These are phyloP conservation scores for Calycina herbarum DNA, from an alignment of 2,329 filamentous ascomycete genomes.

Conservation along the genomic window DNA sequence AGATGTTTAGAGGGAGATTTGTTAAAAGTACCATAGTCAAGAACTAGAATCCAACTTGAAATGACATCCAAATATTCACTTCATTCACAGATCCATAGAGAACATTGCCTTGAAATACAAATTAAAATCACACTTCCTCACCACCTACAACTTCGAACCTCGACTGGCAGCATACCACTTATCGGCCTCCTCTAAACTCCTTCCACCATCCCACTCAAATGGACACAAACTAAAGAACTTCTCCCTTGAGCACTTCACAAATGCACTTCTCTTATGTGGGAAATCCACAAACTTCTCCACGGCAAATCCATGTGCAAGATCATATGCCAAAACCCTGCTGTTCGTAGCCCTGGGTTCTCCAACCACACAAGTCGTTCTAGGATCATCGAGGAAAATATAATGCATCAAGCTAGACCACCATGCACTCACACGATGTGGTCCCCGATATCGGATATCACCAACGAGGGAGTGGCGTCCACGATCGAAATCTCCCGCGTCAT, in stretches of 20 bases:
- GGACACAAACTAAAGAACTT: constrained; percentile 48
- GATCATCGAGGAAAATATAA: constrained; percentile 62
- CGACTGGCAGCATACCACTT: constrained; percentile 12
- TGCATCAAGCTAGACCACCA: constrained; percentile 65
- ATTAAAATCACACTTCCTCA: neutral
- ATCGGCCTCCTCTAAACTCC: constrained; percentile 45
- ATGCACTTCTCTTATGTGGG: constrained; percentile 42
- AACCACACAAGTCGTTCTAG: constrained; percentile 56
- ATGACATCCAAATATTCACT: neutral
- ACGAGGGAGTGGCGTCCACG: constrained; percentile 61
- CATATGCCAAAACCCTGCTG: constrained; percentile 57
- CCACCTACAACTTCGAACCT: constrained; percentile 8
- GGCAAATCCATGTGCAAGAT: constrained; percentile 36
- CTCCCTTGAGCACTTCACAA: constrained; percentile 40
- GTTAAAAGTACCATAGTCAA: neutral
- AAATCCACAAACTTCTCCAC: constrained; percentile 42
- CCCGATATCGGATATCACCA: constrained; percentile 57
- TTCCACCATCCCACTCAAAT: constrained; percentile 50
- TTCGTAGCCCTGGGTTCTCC: constrained; percentile 75
- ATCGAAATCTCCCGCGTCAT: constrained; percentile 55
- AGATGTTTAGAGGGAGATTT: neutral
- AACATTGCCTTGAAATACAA: neutral
- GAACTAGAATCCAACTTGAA: neutral
- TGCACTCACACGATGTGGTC: constrained; percentile 59
- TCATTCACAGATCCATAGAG: neutral